phyloP scores from a whole-genome alignment of 2,329 filamentous ascomycete genomes.

The Seiridium unicorne region DNA sequence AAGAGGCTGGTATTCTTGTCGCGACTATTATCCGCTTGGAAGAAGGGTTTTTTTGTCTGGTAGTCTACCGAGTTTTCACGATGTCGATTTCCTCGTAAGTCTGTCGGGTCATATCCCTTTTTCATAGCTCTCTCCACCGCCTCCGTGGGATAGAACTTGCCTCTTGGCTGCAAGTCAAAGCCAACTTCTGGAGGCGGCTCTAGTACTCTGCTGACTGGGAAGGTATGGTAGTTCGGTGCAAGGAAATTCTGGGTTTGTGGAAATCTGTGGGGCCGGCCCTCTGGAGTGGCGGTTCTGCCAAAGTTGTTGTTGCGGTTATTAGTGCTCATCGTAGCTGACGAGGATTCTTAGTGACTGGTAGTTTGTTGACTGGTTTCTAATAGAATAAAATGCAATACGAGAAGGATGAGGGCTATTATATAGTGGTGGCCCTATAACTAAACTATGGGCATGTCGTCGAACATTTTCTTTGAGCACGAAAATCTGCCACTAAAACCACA shows the following conservation, averaged over 20 bases:
- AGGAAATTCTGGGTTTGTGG: not conserved
- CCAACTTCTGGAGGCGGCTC: not conserved
- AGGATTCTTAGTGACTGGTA: not conserved
- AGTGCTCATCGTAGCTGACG: not conserved
- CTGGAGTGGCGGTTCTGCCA: not conserved
- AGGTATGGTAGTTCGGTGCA: not conserved
- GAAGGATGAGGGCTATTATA: not conserved
- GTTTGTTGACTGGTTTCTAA: not conserved
- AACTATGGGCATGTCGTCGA: not conserved
- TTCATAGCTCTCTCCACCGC: not conserved
- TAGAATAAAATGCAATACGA: not conserved
- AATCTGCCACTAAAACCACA: not conserved
- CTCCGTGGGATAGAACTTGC: not conserved
- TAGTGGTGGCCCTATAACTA: not conserved
- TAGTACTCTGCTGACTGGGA: not conserved
- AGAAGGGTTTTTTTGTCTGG: not conserved
- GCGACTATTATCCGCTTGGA: not conserved
- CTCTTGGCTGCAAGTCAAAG: not conserved
- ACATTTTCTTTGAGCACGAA: not conserved
- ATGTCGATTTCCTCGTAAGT: not conserved
- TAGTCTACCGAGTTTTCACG: not conserved
- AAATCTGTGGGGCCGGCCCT: not conserved
- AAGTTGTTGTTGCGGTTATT: not conserved
- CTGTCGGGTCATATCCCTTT: not conserved
- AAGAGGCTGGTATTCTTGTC: not conserved